Evolutionary conservation across 2,329 filamentous ascomycete genomes (phyloP).

Genomic region (Pseudovirgaria hyperparasitica): DNA sequence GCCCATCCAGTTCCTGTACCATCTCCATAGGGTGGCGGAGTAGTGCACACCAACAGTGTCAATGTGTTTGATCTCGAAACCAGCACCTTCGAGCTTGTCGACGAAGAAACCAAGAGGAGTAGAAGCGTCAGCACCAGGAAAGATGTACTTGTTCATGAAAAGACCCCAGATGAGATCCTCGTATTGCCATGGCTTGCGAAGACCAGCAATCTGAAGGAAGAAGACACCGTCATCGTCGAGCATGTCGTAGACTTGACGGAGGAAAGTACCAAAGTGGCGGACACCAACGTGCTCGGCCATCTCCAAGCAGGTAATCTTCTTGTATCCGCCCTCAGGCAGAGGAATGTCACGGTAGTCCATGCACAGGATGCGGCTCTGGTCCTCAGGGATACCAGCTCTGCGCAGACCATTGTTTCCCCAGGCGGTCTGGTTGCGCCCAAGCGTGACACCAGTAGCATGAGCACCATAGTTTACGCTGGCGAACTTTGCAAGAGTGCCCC

Average conservation of each 20-base stretch:
- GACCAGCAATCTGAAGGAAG: conserved; percentile 89
- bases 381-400: conserved; percentile 67
- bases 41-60: conserved; percentile 97
- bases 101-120: conserved; percentile 84
- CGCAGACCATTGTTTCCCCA: conserved; percentile 90
- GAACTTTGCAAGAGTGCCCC: conserved; percentile 91
- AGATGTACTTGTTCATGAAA: conserved; percentile 99
- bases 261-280: conserved; percentile 69
- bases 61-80: conserved; percentile 80
- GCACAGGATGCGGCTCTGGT: conserved; percentile 85
- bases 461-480: conserved; percentile 87
- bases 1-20: conserved; percentile 97
- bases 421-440: conserved; percentile 89
- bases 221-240: conserved; percentile 92
- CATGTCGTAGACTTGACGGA: conserved; percentile 85
- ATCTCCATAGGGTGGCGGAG: conserved; percentile 90
- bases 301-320: conserved; percentile 95
- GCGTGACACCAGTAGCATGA: conserved; percentile 75
- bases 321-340: conserved; percentile 62
- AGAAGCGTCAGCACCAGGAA: conserved; percentile 91
- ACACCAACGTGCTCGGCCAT: conserved; percentile 99
- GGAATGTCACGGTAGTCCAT: conserved; percentile 96
- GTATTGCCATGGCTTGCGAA: conserved; percentile 93
- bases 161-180: conserved; percentile 96
- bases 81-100: conserved; percentile 70